Evolutionary conservation across 2,329 filamentous ascomycete species (phyloP), one percentile per base, ranked within the genome.

Genomic region (Aspergillus piperis): DNA sequence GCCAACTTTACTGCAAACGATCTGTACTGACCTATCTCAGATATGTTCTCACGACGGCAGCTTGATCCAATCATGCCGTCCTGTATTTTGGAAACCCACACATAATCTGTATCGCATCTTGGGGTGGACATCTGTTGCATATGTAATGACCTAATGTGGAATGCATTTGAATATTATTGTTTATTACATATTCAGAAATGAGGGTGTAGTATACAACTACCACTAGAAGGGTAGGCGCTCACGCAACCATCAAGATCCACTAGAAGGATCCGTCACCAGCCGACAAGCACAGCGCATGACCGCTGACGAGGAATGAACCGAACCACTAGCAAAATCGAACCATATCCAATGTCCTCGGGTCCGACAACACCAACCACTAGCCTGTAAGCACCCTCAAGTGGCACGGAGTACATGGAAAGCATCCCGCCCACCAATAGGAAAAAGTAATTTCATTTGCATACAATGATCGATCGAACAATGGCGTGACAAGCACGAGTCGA

Each of bases 21-120:
- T 39, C 5, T 8, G 30, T 55, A 56, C 60, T 64, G 44, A 67
- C 41, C 36, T 30, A 0, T 44, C 15, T 30, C 54, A 73, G 71
- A 61, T 73, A 74, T 61, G 71, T 74, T 42, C 64, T 74, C 30
- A 74, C 71, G 17, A 74, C 68, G 66, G 71, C 71, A 54, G 71
- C 71, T 54, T 74, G 64, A 73, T 65, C 11, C 17, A 44, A 30
- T 53, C 11, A 47, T 53, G 39, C 32, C 39, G 30, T 49, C 8
- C 19, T 51, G 47, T n/a, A 52, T 19, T 23, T 21, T 21, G 23
- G 27, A 19, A 19, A 19, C 5, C 39, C 21, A 50, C 49, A 57
- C 27, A 19, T 36, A 36, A 13, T 38, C 36, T 38, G 54, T 23
- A 49, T 57, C 47, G 36, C 47, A 47, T 54, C 15, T 32, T 44